Percentiles rank a stretch among this genome's conserved stretches.
Evolutionary conservation across 805 yeast species (phyloP).

Genomic region (Pichia rugopelliculosa): DNA sequence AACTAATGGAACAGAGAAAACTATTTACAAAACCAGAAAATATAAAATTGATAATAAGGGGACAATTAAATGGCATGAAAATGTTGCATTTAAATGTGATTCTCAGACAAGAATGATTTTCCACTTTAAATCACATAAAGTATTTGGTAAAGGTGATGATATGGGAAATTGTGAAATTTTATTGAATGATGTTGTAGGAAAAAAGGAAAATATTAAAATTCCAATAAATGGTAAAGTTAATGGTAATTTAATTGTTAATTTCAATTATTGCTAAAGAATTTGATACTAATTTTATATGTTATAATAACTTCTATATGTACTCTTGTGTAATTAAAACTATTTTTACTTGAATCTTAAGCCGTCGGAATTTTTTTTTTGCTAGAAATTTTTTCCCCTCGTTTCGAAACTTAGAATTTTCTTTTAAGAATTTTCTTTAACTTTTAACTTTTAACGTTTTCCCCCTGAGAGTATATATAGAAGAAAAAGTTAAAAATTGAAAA

Average conservation of each 20-base stretch:
- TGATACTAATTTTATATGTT: no score
- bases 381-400: no score
- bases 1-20: conserved; percentile 36
- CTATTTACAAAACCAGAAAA: conserved; percentile 56
- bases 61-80: conserved; percentile 50
- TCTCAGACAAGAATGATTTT: conserved; percentile 54
- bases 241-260: conserved; percentile 37
- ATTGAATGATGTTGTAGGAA: conserved; percentile 43
- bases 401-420: no score
- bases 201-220: conserved; percentile 34
- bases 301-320: neutral
- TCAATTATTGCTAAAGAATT: conserved; percentile 21
- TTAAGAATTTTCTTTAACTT: no score
- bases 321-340: no score
- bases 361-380: no score
- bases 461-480: no score
- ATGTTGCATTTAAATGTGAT: conserved; percentile 58
- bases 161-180: conserved; percentile 52
- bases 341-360: no score
- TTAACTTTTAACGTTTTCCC: no score
- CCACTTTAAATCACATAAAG: conserved; percentile 57
- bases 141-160: conserved; percentile 62
- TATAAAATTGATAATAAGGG: conserved; percentile 41
- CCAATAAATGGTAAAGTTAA: conserved; percentile 25
- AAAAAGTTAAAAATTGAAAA: no score